Percentiles rank a stretch among this genome's conserved stretches.
phyloP scores from a whole-genome alignment of 495 filamentous ascomycete species.

The Aspergillus conjunctus region DNA sequence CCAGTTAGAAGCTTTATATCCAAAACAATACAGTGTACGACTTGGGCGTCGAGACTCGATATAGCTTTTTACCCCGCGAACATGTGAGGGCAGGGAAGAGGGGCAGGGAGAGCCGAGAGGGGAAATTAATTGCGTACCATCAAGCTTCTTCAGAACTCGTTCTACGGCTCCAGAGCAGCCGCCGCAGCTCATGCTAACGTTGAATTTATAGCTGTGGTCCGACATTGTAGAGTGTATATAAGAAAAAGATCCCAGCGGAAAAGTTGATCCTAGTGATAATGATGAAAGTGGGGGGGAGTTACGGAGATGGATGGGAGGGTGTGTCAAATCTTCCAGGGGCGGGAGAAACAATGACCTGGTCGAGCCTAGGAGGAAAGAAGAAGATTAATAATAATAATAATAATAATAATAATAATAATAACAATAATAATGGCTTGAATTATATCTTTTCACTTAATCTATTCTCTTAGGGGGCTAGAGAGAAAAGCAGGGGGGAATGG shows the following conservation, averaged over 20 bases:
- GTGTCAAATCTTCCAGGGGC: not conserved
- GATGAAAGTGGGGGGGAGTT: not conserved
- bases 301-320: constrained; percentile 1
- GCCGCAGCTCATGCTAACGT: constrained; percentile 68
- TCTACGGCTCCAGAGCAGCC: constrained; percentile 76
- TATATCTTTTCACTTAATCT: not conserved
- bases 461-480: not conserved
- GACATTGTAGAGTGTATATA: constrained; percentile 44
- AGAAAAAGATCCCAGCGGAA: not conserved
- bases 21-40: no score
- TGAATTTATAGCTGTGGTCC: constrained; percentile 70
- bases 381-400: not conserved
- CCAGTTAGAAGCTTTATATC: no score
- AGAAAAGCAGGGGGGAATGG: not conserved
- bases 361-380: not conserved
- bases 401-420: no score
- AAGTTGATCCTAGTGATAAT: not conserved
- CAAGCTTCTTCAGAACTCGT: constrained; percentile 90
- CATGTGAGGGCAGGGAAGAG: constrained; percentile 8
- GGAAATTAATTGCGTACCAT: constrained; percentile 59
- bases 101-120: not conserved
- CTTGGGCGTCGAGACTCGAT: no score
- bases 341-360: not conserved
- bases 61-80: no score
- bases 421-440: not conserved